Base-by-base conservation (phyloP, 257 asterid genomes). In the Cynanchum wilfordii region DNA sequence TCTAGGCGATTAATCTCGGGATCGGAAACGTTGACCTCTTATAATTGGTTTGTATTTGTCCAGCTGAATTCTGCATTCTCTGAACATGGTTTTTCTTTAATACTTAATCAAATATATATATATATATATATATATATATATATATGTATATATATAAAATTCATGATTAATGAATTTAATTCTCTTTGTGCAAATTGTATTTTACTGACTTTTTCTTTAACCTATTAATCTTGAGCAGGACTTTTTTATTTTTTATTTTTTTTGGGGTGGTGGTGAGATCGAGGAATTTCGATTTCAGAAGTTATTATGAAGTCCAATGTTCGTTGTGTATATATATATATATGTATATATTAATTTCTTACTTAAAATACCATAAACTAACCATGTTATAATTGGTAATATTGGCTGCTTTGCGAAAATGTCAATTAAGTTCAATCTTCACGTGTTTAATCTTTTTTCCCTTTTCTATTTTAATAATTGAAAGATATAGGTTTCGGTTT, bases 1-100 rank as follows among this genome's bases (percentile, higher is more conserved):
- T n/a, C 50, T 45, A 16, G 17, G 17, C 19, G 55, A 50, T 50
- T 50, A 13, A 50, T 50, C 22, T 82, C 51, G 84, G 86, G 86
- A 86, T 82, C 75, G 66, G 57, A 72, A 69, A 72, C 84, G 87
- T 86, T 82, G 88, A 86, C 85, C 60, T 79, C 79, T 80, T 66
- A 79, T 74, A 56, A 76, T 79, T 75, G 76, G 58, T 52, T 76
- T 60, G 27, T 52, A 73, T 63, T 58, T 30, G 66, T 42, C 70
- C 78, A 78, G 74, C 16, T 69, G 69, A 76, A 52, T 42, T 44
- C 40, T 13, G 52, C 55, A 15, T 50, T 50, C 55, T 50, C 55
- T 50, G 55, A 50, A 17, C 55, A 16, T 50, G 55, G 55, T 50
- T 50, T 16, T 50, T 13, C 16, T 50, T 50, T 50, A 16, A 47